Percentiles rank a stretch among this genome's conserved stretches.
Conservation (phyloP, 768 basidiomycete species). For the Serendipita sp. region DNA sequence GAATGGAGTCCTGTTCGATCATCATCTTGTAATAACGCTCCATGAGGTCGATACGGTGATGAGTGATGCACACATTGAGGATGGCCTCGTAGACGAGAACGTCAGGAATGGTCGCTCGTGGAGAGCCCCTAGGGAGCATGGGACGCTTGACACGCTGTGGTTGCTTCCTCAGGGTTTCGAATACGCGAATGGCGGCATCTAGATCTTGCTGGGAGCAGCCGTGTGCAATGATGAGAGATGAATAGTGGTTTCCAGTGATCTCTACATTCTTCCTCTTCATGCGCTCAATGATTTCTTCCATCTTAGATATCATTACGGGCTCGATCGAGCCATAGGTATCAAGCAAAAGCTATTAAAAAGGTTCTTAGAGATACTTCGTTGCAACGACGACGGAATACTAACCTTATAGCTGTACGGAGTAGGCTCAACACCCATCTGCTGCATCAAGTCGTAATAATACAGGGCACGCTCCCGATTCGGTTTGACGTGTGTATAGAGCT, state of each 20-base stretch:
- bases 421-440: slow-evolving; percentile 43
- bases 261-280: slow-evolving; percentile 29
- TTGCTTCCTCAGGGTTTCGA: slow-evolving; percentile 46
- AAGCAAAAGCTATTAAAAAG: slow-evolving; percentile 47
- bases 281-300: slow-evolving; percentile 56
- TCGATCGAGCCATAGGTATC: slow-evolving; percentile 79
- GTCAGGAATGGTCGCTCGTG: slow-evolving; percentile 37
- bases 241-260: slow-evolving; percentile 54
- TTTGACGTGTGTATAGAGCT: slow-evolving; percentile 81
- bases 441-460: slow-evolving; percentile 55
- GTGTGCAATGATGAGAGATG: slow-evolving; percentile 75
- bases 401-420: slow-evolving; percentile 93
- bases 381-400: slow-evolving; percentile 10
- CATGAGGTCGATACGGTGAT: slow-evolving; percentile 63
- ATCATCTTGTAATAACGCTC: slow-evolving; percentile 51
- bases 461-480: slow-evolving; percentile 67
- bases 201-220: slow-evolving; percentile 69
- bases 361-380: too few relatives aligned
- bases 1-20: slow-evolving; percentile 12
- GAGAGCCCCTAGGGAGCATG: slow-evolving; percentile 22
- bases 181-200: slow-evolving; percentile 55
- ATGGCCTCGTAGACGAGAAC: slow-evolving; percentile 81
- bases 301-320: slow-evolving; percentile 54
- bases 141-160: background rate
- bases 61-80: slow-evolving; percentile 69